Base-by-base conservation (phyloP, 495 filamentous ascomycete genomes). In the Penicillium antarcticum region DNA sequence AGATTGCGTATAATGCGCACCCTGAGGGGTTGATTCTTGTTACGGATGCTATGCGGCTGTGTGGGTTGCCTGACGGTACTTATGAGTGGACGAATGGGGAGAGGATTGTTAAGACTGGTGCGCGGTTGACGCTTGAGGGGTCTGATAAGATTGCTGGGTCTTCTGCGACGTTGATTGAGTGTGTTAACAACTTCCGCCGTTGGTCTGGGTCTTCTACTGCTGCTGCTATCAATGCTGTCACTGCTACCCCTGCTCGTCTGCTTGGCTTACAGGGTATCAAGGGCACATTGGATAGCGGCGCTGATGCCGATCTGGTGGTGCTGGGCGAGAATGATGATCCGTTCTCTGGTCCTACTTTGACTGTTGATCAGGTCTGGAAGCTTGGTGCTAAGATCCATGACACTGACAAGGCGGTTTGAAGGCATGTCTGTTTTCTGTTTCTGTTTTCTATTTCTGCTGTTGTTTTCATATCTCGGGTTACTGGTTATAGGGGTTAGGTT, bases 1-100 rank as follows among this genome's bases (percentile, higher is more conserved):
- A 78, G 36, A 76, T 86, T 49, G 79, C 83, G 0, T 82, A 83
- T 66, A 77, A 79, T 44, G 68, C 80, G 24, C 73, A 80, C 40
- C 81, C 80, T 5, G 60, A 68, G 2, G 76, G 77, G 11, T 71
- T 78, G 42, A 76, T 87, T 48, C 69, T 87, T 8, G 77, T 85
- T 10, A 86, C 82, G 7, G 84, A 87, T 63, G 75, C 74, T 14
- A 82, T 85, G 68, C 76, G 80, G 42, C 67, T 86, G 10, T 77
- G 71, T 40, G 89, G 89, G 0, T 67, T 92, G 41, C 82, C 82
- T 0, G 89, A 96, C 55, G 89, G 89, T 12, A 69, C 79, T 6
- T 92, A 92, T 54, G 77, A 81, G 48, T 91, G 87, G 87, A 88
- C 80, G 4, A 91, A 92, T 58, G 88, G 88, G 14, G 83, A 86